These are phyloP conservation scores for Phytophthora aleatoria DNA, from an alignment of 352 stramenopile species.

Conservation along the genomic window DNA sequence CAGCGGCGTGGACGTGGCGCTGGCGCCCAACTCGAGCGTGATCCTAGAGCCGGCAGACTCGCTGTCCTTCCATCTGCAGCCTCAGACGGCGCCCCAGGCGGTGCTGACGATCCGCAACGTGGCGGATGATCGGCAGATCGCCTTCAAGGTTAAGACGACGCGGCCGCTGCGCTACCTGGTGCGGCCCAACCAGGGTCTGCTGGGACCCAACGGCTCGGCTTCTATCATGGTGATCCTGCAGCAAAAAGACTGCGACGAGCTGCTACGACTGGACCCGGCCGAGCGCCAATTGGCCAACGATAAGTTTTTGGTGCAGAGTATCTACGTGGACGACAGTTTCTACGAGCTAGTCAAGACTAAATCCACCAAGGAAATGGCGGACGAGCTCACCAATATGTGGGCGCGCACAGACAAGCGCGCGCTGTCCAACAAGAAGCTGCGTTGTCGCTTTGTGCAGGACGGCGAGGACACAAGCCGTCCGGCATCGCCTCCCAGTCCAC, in stretches of 20 bases:
- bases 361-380: slow-evolving; percentile 85
- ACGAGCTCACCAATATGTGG: slow-evolving; percentile 90
- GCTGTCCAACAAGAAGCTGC: slow-evolving; percentile 89
- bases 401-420: slow-evolving; percentile 76
- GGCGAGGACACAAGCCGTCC: slow-evolving; percentile 24
- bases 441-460: slow-evolving; percentile 82
- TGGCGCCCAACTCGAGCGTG: slow-evolving; percentile 77
- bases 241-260: slow-evolving; percentile 89
- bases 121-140: slow-evolving; percentile 80
- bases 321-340: slow-evolving; percentile 84
- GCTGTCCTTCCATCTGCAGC: slow-evolving; percentile 72
- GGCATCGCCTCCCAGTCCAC: slow-evolving; percentile 20
- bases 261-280: slow-evolving; percentile 72
- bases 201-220: slow-evolving; percentile 73
- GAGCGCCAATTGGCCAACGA: slow-evolving; percentile 88
- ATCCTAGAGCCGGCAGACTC: slow-evolving; percentile 84
- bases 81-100: slow-evolving; percentile 71
- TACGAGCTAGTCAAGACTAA: slow-evolving; percentile 89
- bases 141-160: slow-evolving; percentile 91
- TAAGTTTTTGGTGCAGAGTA: slow-evolving; percentile 91
- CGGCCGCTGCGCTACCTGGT: slow-evolving; percentile 89
- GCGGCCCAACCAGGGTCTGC: slow-evolving; percentile 86
- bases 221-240: slow-evolving; percentile 90
- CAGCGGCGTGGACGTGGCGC: slow-evolving; percentile 54
- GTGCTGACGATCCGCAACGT: slow-evolving; percentile 87